Conservation (phyloP, 2,329 filamentous ascomycete species). For the Didymella sp. region DNA sequence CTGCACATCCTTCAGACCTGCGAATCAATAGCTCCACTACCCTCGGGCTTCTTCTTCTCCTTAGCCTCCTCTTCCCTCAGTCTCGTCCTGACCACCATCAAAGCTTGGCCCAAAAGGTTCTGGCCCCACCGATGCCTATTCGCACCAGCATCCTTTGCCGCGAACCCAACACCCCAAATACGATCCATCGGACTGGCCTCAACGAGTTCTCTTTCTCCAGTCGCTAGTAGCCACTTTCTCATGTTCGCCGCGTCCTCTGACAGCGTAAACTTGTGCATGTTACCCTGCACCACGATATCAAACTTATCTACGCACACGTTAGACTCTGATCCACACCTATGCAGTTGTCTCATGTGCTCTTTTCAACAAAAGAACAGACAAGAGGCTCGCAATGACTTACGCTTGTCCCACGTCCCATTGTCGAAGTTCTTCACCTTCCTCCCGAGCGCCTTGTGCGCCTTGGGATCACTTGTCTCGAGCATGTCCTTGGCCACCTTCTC, state of each 20-base stretch:
- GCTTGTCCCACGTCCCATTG: slow-evolving; percentile 58
- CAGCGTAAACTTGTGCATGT: slow-evolving; percentile 65
- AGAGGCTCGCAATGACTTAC: slow-evolving; percentile 26
- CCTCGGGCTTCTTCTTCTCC: neutral
- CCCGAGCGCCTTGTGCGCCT: slow-evolving; percentile 62
- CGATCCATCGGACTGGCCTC: slow-evolving; percentile 61
- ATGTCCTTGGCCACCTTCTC: slow-evolving; percentile 56
- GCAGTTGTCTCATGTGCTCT: no score
- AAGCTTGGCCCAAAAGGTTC: slow-evolving; percentile 69
- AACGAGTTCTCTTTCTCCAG: slow-evolving; percentile 66
- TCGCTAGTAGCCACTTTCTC: slow-evolving; percentile 60
- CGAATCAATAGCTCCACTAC: neutral
- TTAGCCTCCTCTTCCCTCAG: slow-evolving; percentile 53
- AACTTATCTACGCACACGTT: slow-evolving; percentile 52
- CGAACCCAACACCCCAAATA: slow-evolving; percentile 72
- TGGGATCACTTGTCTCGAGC: slow-evolving; percentile 57
- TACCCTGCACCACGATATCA: slow-evolving; percentile 65
- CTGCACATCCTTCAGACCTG: neutral
- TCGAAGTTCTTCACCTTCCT: slow-evolving; percentile 63
- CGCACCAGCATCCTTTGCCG: slow-evolving; percentile 56
- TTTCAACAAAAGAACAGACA: no score
- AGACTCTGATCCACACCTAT: neutral
- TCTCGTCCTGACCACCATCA: slow-evolving; percentile 65
- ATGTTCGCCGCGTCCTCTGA: slow-evolving; percentile 53
- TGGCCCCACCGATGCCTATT: slow-evolving; percentile 64